phyloP scores from a whole-genome alignment of 306 rosid species.

The Lathyrus sativus region DNA sequence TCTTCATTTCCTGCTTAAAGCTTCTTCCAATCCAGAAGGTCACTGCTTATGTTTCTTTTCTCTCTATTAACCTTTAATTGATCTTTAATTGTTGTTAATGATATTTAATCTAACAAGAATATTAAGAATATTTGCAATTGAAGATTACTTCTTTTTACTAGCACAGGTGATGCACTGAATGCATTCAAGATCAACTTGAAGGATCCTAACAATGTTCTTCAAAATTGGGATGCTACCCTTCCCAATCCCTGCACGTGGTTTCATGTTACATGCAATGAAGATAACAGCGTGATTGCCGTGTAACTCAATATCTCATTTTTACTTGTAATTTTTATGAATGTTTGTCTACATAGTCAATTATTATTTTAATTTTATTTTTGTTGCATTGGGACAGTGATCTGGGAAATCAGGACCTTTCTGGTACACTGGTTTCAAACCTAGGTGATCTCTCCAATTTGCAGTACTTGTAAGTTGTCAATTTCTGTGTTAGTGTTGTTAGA shows the following conservation, averaged over 20 bases:
- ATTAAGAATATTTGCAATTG: slow-evolving; percentile 25
- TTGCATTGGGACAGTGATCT: slow-evolving; percentile 69
- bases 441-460: slow-evolving; percentile 74
- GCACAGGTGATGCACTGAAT: slow-evolving; percentile 86
- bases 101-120: neutral
- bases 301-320: slow-evolving; percentile 46
- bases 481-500: too few species aligned
- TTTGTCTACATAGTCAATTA: slow-evolving; percentile 6
- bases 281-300: slow-evolving; percentile 88
- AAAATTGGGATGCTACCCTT: slow-evolving; percentile 91
- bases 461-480: slow-evolving; percentile 80
- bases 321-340: neutral
- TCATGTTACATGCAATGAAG: slow-evolving; percentile 81
- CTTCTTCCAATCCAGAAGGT: slow-evolving; percentile 76
- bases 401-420: slow-evolving; percentile 89
- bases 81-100: neutral
- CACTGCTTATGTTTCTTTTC: slow-evolving; percentile 36
- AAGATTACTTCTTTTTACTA: slow-evolving; percentile 35
- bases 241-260: slow-evolving; percentile 98
- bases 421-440: slow-evolving; percentile 71
- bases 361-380: neutral
- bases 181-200: slow-evolving; percentile 67
- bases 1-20: slow-evolving; percentile 52
- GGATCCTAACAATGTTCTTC: slow-evolving; percentile 87
- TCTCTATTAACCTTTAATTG: neutral